A percentile compares a stretch with the other conserved stretches of the same genome.
phyloP scores from a whole-genome alignment of 345 rosid genomes.

The Geranium rotundifolium region DNA sequence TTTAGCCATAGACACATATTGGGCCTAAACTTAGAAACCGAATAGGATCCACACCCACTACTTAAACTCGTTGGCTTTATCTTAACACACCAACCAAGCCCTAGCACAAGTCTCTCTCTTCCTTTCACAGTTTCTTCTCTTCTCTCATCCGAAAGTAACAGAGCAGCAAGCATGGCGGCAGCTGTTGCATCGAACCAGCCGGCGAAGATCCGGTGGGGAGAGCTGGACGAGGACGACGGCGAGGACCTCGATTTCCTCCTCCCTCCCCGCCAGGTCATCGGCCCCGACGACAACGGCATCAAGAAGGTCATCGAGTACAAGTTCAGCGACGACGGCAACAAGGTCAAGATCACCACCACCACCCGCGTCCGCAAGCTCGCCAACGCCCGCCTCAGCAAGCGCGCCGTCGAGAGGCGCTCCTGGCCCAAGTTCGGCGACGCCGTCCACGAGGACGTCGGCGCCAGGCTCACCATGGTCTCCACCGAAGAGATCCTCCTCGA shows the following conservation, averaged over 20 bases:
- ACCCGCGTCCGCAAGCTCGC: slow-evolving; percentile 50
- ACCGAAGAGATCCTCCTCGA: slow-evolving; percentile 61
- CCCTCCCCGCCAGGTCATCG: slow-evolving; percentile 61
- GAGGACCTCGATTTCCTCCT: slow-evolving; percentile 59
- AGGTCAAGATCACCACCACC: slow-evolving; percentile 55
- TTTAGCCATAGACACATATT: too few relatives aligned
- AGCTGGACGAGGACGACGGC: slow-evolving; percentile 57
- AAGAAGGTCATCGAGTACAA: slow-evolving; percentile 60
- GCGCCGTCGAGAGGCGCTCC: slow-evolving; percentile 47
- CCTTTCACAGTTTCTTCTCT: not conserved
- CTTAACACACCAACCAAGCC: too few relatives aligned
- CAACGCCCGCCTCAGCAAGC: slow-evolving; percentile 43
- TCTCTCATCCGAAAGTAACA: too few relatives aligned
- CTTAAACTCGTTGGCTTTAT: too few relatives aligned
- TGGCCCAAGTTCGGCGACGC: slow-evolving; percentile 80
- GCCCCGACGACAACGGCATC: slow-evolving; percentile 73
- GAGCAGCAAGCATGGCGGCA: not conserved
- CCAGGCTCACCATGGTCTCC: slow-evolving; percentile 62
- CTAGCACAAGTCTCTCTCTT: not conserved
- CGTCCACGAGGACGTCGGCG: slow-evolving; percentile 47
- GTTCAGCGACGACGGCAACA: slow-evolving; percentile 58
- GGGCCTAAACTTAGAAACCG: too few relatives aligned
- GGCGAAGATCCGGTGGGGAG: slow-evolving; percentile 56
- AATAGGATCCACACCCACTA: too few relatives aligned
- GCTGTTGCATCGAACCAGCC: slow-evolving; percentile 1